Conservation (phyloP, 139 green algal genomes). For the Picochlorum sp. region DNA sequence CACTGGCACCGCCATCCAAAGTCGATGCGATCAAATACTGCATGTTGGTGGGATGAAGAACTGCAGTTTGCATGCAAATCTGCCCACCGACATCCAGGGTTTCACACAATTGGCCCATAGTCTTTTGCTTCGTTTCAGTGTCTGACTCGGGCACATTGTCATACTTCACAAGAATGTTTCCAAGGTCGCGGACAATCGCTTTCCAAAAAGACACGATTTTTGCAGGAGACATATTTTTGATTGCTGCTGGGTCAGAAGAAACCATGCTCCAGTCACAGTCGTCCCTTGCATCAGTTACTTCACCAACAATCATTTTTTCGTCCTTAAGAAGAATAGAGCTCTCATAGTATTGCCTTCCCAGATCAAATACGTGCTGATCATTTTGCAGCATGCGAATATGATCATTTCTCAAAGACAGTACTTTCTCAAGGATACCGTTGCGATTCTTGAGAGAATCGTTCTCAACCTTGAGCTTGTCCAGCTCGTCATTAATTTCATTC, state of each 20-base stretch:
- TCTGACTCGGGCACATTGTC: conserved; percentile 12
- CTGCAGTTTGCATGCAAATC: conserved; percentile 29
- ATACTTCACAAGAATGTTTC: conserved; percentile 28
- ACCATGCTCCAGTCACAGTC: neutral
- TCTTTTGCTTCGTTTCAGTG: conserved; percentile 1
- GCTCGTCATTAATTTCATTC: conserved; percentile 21
- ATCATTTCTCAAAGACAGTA: conserved; percentile 31
- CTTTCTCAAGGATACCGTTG: conserved; percentile 43
- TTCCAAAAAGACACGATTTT: conserved; percentile 18
- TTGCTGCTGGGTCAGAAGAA: conserved; percentile 8
- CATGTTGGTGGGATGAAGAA: conserved; percentile 35
- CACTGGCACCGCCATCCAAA: conserved; percentile 25
- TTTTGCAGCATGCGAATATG: conserved; percentile 32
- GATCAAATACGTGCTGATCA: conserved; percentile 20
- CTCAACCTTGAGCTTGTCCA: conserved; percentile 24
- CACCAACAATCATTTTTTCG: too few relatives aligned
- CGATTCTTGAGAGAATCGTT: conserved; percentile 31
- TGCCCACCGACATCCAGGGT: conserved; percentile 22
- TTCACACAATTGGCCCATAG: conserved; percentile 8
- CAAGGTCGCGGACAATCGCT: conserved; percentile 25
- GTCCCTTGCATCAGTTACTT: too few relatives aligned
- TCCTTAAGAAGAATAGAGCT: neutral
- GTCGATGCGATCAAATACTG: conserved; percentile 24
- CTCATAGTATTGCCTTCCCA: conserved; percentile 1
- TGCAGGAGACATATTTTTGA: conserved; percentile 12